These are phyloP conservation scores for Sporothrix schenckii DNA, from an alignment of 2,329 filamentous ascomycete species.

Conservation along the genomic window DNA sequence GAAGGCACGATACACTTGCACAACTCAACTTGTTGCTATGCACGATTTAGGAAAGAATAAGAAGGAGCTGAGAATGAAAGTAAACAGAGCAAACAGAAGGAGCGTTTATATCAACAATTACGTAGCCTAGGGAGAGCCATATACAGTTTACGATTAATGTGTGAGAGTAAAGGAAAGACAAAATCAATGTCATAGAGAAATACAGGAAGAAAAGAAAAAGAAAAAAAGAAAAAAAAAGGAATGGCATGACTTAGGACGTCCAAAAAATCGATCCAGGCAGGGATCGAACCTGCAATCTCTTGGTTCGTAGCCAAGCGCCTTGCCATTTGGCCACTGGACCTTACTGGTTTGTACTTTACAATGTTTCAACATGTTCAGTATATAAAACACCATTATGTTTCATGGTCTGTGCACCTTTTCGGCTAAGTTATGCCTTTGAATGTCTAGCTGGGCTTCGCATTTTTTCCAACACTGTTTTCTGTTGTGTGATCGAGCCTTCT, in stretches of 20 bases:
- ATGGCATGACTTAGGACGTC: background rate
- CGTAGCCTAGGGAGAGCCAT: no score
- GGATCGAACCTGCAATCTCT: constrained; percentile 46
- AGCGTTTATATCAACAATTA: background rate
- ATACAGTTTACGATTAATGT: no score
- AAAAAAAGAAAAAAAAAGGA: background rate
- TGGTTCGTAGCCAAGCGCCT: constrained; percentile 47
- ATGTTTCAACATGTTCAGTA: background rate
- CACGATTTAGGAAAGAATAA: background rate
- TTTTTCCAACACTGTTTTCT: no score
- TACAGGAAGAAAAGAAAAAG: background rate
- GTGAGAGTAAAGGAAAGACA: background rate
- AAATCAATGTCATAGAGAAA: background rate
- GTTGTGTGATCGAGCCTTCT: no score
- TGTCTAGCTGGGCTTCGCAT: no score
- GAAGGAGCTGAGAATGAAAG: background rate
- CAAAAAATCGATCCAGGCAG: constrained; percentile 39
- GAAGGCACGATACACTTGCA: background rate
- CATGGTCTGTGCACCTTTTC: no score
- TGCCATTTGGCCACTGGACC: constrained; percentile 43
- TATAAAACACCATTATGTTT: background rate
- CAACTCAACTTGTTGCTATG: background rate
- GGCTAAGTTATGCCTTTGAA: no score
- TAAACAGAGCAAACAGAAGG: background rate
- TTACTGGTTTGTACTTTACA: background rate